phyloP scores from a whole-genome alignment of 2,329 filamentous ascomycete species.

The Verticillium isaacii region DNA sequence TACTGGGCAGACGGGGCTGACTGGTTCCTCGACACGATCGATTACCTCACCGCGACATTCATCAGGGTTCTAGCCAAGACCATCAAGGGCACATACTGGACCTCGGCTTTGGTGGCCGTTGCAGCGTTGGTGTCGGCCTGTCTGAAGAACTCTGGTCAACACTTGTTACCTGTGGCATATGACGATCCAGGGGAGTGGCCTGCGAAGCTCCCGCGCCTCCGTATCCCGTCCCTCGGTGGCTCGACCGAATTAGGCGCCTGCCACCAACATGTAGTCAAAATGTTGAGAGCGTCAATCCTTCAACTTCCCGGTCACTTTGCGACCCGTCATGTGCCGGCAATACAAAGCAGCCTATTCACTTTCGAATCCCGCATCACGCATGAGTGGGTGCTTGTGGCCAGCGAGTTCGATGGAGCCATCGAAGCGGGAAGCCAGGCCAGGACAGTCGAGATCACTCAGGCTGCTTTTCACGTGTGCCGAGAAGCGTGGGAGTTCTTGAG shows the following conservation, averaged over 20 bases:
- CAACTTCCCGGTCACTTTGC: neutral
- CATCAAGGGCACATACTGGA: neutral
- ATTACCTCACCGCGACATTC: neutral
- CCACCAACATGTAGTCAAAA: neutral
- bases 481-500: neutral
- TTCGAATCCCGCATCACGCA: neutral
- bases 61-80: neutral
- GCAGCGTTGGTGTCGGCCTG: neutral
- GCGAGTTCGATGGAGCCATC: neutral
- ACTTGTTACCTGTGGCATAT: no score
- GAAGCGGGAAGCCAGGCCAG: neutral
- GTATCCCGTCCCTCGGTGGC: no score
- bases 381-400: neutral
- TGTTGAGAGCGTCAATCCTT: neutral
- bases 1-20: neutral
- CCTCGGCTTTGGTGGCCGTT: neutral
- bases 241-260: neutral
- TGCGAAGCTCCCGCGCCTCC: no score
- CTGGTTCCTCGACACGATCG: neutral
- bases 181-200: no score
- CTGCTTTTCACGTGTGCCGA: neutral
- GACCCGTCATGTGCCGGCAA: neutral
- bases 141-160: neutral
- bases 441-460: neutral
- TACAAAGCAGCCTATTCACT: neutral